A percentile compares a stretch with the other conserved stretches of the same genome.
phyloP scores from a whole-genome alignment of 352 stramenopile genomes.

The Salisapilia sapeloensis region DNA sequence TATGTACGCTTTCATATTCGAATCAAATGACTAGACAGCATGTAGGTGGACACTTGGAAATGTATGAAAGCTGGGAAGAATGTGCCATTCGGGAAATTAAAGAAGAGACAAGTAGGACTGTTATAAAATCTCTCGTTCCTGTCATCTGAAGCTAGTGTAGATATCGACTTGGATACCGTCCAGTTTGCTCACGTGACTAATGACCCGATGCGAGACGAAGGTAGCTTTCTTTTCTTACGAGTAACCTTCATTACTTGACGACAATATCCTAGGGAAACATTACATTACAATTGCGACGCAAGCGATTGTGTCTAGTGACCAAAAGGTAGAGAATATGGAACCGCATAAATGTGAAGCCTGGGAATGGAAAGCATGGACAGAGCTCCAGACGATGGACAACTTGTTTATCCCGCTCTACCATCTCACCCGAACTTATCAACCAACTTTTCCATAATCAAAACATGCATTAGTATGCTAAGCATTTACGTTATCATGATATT shows the following conservation, averaged over 20 bases:
- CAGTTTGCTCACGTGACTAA: constrained; percentile 66
- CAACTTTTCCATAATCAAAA: too few species aligned
- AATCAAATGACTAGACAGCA: background rate
- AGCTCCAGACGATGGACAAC: constrained; percentile 30
- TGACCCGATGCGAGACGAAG: constrained; percentile 64
- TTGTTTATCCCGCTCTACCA: constrained; percentile 63
- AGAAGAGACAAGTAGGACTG: constrained; percentile 44
- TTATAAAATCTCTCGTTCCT: background rate
- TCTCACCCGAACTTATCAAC: too few species aligned
- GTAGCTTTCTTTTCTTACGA: background rate
- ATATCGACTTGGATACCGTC: constrained; percentile 15
- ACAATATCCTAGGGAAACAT: constrained; percentile 28
- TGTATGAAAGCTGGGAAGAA: constrained; percentile 67
- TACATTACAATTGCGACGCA: constrained; percentile 82
- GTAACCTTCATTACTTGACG: background rate
- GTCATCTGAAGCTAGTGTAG: constrained; percentile 6
- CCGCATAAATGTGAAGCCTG: constrained; percentile 70
- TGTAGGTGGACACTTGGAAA: constrained; percentile 52
- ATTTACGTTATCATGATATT: too few species aligned
- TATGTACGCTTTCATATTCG: background rate
- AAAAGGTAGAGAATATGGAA: constrained; percentile 59
- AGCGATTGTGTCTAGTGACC: constrained; percentile 21
- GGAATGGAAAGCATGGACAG: constrained; percentile 39
- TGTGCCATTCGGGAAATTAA: constrained; percentile 69
- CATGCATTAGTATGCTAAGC: too few species aligned